Evolutionary conservation across 2,329 filamentous ascomycete genomes (phyloP).

Genomic region (Peltaster fructicola): DNA sequence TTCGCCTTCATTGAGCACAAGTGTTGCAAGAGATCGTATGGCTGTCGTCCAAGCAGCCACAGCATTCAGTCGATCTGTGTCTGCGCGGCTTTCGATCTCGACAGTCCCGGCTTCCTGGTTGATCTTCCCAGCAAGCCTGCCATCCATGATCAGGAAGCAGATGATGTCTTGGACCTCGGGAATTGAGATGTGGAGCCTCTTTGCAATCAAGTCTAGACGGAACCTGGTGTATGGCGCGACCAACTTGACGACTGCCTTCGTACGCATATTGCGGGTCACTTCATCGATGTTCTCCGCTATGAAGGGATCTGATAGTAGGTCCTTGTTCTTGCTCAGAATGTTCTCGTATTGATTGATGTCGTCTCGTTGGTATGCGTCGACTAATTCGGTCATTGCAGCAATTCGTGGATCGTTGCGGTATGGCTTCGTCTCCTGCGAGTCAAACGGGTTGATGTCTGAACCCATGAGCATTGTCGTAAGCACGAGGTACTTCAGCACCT

Average conservation of each 20-base stretch:
- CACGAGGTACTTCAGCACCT: slow-evolving; percentile 92
- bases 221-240: slow-evolving; percentile 92
- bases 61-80: slow-evolving; percentile 56
- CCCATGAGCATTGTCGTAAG: slow-evolving; percentile 97
- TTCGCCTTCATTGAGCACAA: slow-evolving; percentile 62
- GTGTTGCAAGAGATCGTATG: slow-evolving; percentile 49
- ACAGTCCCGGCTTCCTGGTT: slow-evolving; percentile 76
- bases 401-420: slow-evolving; percentile 94
- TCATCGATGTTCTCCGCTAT: slow-evolving; percentile 99
- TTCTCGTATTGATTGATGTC: slow-evolving; percentile 84
- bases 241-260: slow-evolving; percentile 81
- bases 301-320: slow-evolving; percentile 80
- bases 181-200: slow-evolving; percentile 69
- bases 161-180: slow-evolving; percentile 86
- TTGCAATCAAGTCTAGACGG: slow-evolving; percentile 71
- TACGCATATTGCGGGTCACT: slow-evolving; percentile 94
- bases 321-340: slow-evolving; percentile 71
- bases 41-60: slow-evolving; percentile 56
- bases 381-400: slow-evolving; percentile 89
- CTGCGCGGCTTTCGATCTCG: slow-evolving; percentile 56
- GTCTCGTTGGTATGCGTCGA: slow-evolving; percentile 89
- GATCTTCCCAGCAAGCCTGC: slow-evolving; percentile 71
- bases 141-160: slow-evolving; percentile 83
- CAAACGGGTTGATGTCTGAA: slow-evolving; percentile 95
- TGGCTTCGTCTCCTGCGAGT: slow-evolving; percentile 95